Percentiles rank a stretch among this genome's conserved stretches.
These are phyloP conservation scores for Blastobotrys aristatus DNA, from an alignment of 1,139 yeast species.

Conservation along the genomic window DNA sequence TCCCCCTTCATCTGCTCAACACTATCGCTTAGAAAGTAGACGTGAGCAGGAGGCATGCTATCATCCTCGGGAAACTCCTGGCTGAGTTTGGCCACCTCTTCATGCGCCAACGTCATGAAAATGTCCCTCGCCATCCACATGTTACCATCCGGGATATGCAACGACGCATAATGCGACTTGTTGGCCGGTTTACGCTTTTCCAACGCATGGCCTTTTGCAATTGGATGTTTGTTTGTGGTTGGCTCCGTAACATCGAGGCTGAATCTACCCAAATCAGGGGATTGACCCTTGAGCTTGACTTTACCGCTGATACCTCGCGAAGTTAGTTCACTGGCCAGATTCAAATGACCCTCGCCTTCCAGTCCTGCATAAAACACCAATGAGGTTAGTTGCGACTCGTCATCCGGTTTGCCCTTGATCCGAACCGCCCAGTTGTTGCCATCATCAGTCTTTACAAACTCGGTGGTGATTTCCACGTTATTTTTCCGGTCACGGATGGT, in stretches of 20 bases:
- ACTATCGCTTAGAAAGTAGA: slow-evolving; percentile 55
- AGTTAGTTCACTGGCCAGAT: slow-evolving; percentile 27
- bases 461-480: slow-evolving; percentile 59
- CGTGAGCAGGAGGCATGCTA: slow-evolving; percentile 34
- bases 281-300: slow-evolving; percentile 32
- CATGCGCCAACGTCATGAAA: slow-evolving; percentile 63
- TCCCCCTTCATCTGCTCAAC: slow-evolving; percentile 56
- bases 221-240: slow-evolving; percentile 30
- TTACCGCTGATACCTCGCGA: slow-evolving; percentile 30
- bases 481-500: slow-evolving; percentile 62
- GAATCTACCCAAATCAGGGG: slow-evolving; percentile 36
- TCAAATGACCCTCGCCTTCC: slow-evolving; percentile 47
- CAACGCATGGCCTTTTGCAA: slow-evolving; percentile 23
- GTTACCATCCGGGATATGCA: slow-evolving; percentile 65
- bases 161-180: slow-evolving; percentile 60
- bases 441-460: slow-evolving; percentile 74
- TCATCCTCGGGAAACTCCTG: slow-evolving; percentile 35
- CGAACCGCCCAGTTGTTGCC: slow-evolving; percentile 69
- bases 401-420: slow-evolving; percentile 59
- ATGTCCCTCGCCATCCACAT: slow-evolving; percentile 81
- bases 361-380: slow-evolving; percentile 74
- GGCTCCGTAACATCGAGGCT: slow-evolving; percentile 29
- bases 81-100: slow-evolving; percentile 51
- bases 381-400: slow-evolving; percentile 48
- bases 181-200: slow-evolving; percentile 31